A percentile compares a stretch with the other conserved stretches of the same genome.
Conservation (phyloP, 1,284 basidiomycete species). For the Cutaneotrichosporon arboriforme region DNA sequence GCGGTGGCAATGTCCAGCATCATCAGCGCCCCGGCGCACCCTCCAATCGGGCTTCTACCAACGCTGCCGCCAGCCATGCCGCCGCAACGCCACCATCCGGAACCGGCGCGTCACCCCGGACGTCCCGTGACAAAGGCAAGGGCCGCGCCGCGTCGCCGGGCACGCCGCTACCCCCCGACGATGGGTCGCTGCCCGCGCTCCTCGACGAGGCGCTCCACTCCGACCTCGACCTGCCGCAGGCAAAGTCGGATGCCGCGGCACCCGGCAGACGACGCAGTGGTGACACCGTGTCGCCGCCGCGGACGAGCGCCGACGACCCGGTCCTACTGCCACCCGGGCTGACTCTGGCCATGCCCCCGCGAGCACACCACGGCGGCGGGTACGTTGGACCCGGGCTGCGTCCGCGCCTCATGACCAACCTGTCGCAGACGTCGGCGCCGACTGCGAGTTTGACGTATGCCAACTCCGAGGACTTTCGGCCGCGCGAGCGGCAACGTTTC, state of each 20-base stretch:
- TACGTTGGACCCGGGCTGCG: slow-evolving; percentile 4
- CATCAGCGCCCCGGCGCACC: too few relatives aligned
- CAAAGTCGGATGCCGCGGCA: too few relatives aligned
- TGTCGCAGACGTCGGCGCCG: slow-evolving; percentile 34
- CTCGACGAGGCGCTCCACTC: slow-evolving; percentile 34
- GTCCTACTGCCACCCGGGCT: neutral
- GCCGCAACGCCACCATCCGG: neutral
- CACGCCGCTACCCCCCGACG: slow-evolving; percentile 1
- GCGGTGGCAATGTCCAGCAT: too few relatives aligned
- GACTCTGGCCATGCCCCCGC: neutral
- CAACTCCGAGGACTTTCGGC: slow-evolving; percentile 9
- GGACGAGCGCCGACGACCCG: too few relatives aligned
- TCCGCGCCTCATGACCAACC: slow-evolving; percentile 34
- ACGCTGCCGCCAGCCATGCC: neutral
- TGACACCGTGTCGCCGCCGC: too few relatives aligned
- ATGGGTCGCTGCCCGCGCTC: slow-evolving; percentile 9
- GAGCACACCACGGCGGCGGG: neutral
- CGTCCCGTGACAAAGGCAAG: slow-evolving; percentile 19
- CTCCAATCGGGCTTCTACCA: too few relatives aligned
- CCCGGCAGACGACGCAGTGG: too few relatives aligned
- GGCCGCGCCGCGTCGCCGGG: slow-evolving; percentile 12
- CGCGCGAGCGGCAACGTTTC: slow-evolving; percentile 4
- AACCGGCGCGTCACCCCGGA: neutral
- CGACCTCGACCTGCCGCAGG: slow-evolving; percentile 16
- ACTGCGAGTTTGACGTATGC: slow-evolving; percentile 32